Base-by-base conservation (phyloP, 345 rosid genomes). In the Viola odorata region DNA sequence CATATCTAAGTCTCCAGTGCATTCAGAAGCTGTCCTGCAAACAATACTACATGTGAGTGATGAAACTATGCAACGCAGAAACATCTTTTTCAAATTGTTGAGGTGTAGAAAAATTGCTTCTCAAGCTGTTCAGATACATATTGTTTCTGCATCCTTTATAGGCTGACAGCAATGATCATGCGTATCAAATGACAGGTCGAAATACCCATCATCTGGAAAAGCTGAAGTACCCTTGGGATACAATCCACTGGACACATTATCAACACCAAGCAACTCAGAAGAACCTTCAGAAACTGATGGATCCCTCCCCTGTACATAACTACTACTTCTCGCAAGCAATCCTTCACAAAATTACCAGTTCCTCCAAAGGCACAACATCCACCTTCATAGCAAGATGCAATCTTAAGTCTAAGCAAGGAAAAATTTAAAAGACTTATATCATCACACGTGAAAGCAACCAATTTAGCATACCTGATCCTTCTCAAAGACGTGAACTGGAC, bases 401-500 rank as follows among this genome's bases (percentile, higher is more conserved):
- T 49, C 23, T 61, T 58, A 23, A 23, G 32, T 23, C 32, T 23
- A 23, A 23, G 32, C 32, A 23, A 23, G 32, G 32, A 23, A 23
- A 23, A 23, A 0, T 23, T 23, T 23, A 23, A 23, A 23, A 23
- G 32, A 23, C 32, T 23, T 23, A 23, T 23, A 23, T 23, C 32
- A 23, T 23, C 32, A 23, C 32, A 23, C 32, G 32, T 0, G 32
- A 23, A n/a, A 41, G 16, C 45, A 56, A 37, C 13, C 32, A 37
- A 15, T 57, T 7, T 45, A n/a, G 50, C 7, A 13, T 77, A 87
- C 97, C 95, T 69, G 76, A 54, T 50, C 67, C 68, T 70, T 85
- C 42, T 90, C 99, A 77, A 88, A 86, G 23, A 94, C 89, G 68
- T 94, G 99, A 63, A 94, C 82, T 65, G 99, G 99, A 57, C 96